phyloP scores from a whole-genome alignment of 148 eudicot genomes.

The Hydrangea macrophylla region DNA sequence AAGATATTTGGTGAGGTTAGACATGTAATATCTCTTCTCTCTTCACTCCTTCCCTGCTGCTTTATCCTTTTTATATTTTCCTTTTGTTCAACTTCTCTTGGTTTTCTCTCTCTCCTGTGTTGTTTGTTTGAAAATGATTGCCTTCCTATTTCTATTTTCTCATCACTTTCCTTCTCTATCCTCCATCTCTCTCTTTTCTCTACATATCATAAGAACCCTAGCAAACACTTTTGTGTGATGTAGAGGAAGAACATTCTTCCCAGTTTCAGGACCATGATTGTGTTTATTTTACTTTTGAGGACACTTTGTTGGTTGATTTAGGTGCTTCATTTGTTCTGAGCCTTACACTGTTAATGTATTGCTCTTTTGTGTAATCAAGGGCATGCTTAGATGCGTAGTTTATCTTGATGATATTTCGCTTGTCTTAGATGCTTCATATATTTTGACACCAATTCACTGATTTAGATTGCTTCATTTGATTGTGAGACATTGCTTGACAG shows the following conservation, averaged over 20 bases:
- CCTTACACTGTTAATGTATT: not conserved
- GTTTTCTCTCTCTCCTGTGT: too few relatives aligned
- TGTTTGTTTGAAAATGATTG: not conserved
- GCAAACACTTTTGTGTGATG: too few relatives aligned
- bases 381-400: not conserved
- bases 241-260: too few relatives aligned
- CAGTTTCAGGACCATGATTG: too few relatives aligned
- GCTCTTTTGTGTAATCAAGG: not conserved
- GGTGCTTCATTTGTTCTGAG: not conserved
- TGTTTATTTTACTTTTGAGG: too few relatives aligned
- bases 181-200: not conserved
- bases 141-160: not conserved
- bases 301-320: not conserved
- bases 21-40: too few relatives aligned
- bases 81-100: not conserved
- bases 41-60: too few relatives aligned
- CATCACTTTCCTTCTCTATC: not conserved
- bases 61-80: not conserved
- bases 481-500: not conserved
- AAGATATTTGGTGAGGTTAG: too few relatives aligned
- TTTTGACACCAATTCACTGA: too few relatives aligned
- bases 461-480: too few relatives aligned
- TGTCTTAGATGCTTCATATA: not conserved
- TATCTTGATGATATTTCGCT: not conserved
- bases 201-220: not conserved